Evolutionary conservation across 495 filamentous ascomycete species (phyloP).

Genomic region (Articulospora tetracladia): DNA sequence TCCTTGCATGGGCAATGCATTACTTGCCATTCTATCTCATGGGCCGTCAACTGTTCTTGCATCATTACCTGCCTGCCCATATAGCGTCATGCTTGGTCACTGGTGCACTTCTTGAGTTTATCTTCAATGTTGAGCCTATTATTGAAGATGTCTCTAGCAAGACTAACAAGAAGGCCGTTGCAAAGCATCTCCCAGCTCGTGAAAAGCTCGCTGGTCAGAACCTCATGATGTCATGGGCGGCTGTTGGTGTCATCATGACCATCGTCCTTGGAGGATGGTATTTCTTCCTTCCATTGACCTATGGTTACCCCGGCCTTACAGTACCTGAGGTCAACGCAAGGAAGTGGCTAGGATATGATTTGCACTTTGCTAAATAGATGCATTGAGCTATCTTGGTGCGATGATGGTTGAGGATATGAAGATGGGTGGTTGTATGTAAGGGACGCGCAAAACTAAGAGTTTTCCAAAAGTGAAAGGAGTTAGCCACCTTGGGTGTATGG

Average conservation of each 20-base stretch:
- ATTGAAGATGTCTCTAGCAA: slow-evolving; percentile 41
- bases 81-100: slow-evolving; percentile 89
- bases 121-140: slow-evolving; percentile 84
- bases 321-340: slow-evolving; percentile 76
- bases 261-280: slow-evolving; percentile 74
- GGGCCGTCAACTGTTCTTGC: slow-evolving; percentile 95
- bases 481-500: not conserved
- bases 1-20: slow-evolving; percentile 95
- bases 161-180: slow-evolving; percentile 48
- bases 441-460: not conserved
- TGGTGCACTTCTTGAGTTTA: slow-evolving; percentile 93
- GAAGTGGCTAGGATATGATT: slow-evolving; percentile 95
- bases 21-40: slow-evolving; percentile 98
- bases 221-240: slow-evolving; percentile 73
- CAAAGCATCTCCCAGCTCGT: slow-evolving; percentile 61
- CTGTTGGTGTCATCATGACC: slow-evolving; percentile 62
- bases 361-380: slow-evolving; percentile 94
- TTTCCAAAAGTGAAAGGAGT: not conserved
- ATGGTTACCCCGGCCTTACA: slow-evolving; percentile 87
- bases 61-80: slow-evolving; percentile 94
- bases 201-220: slow-evolving; percentile 81
- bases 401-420: not conserved
- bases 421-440: not conserved
- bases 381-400: not conserved
- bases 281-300: slow-evolving; percentile 93